These are phyloP conservation scores for Hypoxylon lienhwacheense DNA, from an alignment of 495 filamentous ascomycete species.

Conservation along the genomic window DNA sequence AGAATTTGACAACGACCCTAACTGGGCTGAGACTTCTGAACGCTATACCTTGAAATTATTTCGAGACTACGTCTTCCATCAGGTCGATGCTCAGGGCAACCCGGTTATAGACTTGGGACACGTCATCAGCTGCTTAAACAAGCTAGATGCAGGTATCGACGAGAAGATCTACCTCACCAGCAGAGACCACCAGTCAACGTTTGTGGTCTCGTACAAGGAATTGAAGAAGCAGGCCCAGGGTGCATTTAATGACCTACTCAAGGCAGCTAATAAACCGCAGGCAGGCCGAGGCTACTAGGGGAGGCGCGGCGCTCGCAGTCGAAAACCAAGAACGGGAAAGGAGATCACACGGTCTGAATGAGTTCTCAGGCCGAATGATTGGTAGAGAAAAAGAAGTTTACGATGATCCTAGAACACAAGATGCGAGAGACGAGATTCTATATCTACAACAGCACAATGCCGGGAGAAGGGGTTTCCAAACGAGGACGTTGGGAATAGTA, in stretches of 20 bases:
- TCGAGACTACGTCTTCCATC: slow-evolving; percentile 96
- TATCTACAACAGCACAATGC: not conserved
- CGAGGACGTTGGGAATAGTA: slow-evolving; percentile 1
- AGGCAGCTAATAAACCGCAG: slow-evolving; percentile 46
- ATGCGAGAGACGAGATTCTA: not conserved
- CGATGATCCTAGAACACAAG: not conserved
- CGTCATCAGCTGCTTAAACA: slow-evolving; percentile 80
- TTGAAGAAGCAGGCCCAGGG: slow-evolving; percentile 75
- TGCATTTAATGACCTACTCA: slow-evolving; percentile 78
- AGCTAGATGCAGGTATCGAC: slow-evolving; percentile 85
- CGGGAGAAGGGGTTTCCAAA: not conserved
- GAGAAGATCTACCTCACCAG: slow-evolving; percentile 85
- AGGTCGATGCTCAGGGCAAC: slow-evolving; percentile 79
- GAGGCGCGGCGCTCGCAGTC: not conserved
- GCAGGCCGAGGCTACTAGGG: slow-evolving; percentile 26
- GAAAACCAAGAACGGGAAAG: not conserved
- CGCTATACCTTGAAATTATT: slow-evolving; percentile 92
- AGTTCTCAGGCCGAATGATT: not conserved
- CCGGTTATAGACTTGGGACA: slow-evolving; percentile 83
- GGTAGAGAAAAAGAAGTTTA: not conserved
- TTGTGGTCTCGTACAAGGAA: slow-evolving; percentile 86
- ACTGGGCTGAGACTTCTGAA: slow-evolving; percentile 88
- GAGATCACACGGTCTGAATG: not conserved
- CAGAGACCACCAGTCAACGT: slow-evolving; percentile 81
- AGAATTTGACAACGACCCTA: slow-evolving; percentile 70